These are phyloP conservation scores for Vaccinium macrocarpon DNA, from an alignment of 148 eudicot genomes.

Conservation along the genomic window DNA sequence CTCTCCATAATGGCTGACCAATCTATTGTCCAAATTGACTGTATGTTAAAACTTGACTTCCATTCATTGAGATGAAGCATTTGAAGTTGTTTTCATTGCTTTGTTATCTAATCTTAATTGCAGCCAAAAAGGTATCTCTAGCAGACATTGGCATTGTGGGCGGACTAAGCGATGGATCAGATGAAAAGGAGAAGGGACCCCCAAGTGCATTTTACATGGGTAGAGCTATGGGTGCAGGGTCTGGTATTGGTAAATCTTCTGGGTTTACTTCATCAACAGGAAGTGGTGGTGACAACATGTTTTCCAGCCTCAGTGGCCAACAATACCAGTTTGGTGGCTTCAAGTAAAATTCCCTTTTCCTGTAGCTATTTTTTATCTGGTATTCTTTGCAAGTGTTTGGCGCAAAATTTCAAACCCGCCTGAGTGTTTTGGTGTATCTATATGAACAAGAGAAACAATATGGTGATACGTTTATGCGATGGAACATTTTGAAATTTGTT, in stretches of 20 bases:
- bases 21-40: not conserved
- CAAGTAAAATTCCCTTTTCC: conserved; percentile 3
- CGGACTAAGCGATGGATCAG: conserved; percentile 56
- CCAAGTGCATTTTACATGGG: conserved; percentile 67
- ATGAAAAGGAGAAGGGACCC: conserved; percentile 64
- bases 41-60: not conserved
- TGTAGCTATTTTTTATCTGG: not conserved
- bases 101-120: conserved; percentile 18
- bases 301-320: conserved; percentile 47
- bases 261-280: conserved; percentile 41
- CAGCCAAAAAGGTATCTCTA: conserved; percentile 90
- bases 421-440: not conserved
- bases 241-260: conserved; percentile 48
- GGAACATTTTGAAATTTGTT: conserved; percentile 5
- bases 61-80: not conserved
- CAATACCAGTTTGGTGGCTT: conserved; percentile 57
- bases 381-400: not conserved
- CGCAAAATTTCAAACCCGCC: not conserved
- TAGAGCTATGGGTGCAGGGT: conserved; percentile 68
- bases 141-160: conserved; percentile 84
- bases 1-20: not conserved
- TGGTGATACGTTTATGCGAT: not conserved
- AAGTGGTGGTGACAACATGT: conserved; percentile 42
- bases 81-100: not conserved
- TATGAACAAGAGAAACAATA: not conserved